Evolutionary conservation across 164 flowering plant genomes (phyloP), one percentile per base, ranked within the genome.

Genomic region (Macadamia tetraphylla): DNA sequence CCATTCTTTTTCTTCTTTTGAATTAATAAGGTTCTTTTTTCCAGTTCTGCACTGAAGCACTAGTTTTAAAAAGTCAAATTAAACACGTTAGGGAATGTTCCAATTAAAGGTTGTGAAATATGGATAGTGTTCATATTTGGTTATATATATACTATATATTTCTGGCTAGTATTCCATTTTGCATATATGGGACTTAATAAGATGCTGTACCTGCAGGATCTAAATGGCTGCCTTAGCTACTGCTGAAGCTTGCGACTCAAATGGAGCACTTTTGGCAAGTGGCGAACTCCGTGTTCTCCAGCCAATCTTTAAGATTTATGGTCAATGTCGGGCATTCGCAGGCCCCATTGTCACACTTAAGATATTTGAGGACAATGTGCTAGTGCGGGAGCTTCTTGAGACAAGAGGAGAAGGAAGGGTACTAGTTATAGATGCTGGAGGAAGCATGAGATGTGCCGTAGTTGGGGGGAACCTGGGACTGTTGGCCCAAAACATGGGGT

Each of bases 381-480:
- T 88, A 74, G 91, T 88, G 1, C 70, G 93, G 65, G 79, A 83
- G 70, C 68, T 82, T 62, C 79, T 90, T 9, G 92, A 86, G 76
- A 81, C 71, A 53, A 83, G 55, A 73, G 92, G 96, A 1, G 90
- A 86, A 40, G 91, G 96, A 46, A 76, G 91, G 71, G 89, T 90
- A 56, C 71, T 90, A 7, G 90, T 86, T n/a, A 77, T 90, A 30
- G 92, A 88, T 62, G 92, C 92, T 15, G 91, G 88, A 11, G 92
- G 87, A 9, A 90, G 96, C 84, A 74, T 70, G 77, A 81, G 91
- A 71, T 88, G 93, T 71, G 93, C 96, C 6, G 43, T 90, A 44
- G 72, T 90, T 31, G 96, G 93, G 15, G 93, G 96, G 30, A 88
- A 88, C 65, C 75, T 88, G 62, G 89, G 79, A 29, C 86, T 77